Evolutionary conservation across 495 filamentous ascomycete species (phyloP), one percentile per base, ranked within the genome.

Genomic region (Penicillium goetzii): DNA sequence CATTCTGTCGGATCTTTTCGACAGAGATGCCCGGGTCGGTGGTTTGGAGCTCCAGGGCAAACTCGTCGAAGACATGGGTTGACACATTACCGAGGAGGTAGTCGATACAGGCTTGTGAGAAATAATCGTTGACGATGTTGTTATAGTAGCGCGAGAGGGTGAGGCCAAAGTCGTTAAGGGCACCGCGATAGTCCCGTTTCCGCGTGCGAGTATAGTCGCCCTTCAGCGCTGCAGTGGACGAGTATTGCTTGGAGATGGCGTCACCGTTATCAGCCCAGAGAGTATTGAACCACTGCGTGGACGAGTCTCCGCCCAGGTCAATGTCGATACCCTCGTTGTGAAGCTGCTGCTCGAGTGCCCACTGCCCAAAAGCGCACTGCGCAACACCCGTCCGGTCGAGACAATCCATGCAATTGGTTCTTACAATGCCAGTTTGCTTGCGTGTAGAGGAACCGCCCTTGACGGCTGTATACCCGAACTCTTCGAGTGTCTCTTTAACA

Each of bases 361-460:
- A 82, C 64, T 90, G 88, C 1, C 85, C 93, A 71, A 89, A 90
- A 0, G 92, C 93, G 67, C 90, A 92, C 76, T 97, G 94, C 23
- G 93, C 92, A 33, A 97, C 92, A 62, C 96, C 96, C 3, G 94
- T 97, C 30, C 93, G 87, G 68, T 97, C 93, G 15, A 98, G 84
- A 67, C 94, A 98, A 69, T 98, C 94, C 94, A 98, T 98, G 74
- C 94, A 98, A 71, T 98, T 97, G 3, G 92, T 97, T 58, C 94
- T 80, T 15, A 97, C 69, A 14, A 96, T 85, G 3, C 93, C 94
- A 21, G 74, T 81, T 69, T 97, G 94, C 45, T 71, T 81, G 32
- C 77, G 73, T 23, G 80, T 65, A 8, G 87, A 82, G 10, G 72
- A 72, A 15, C 81, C 83, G 28, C 82, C 75, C 17, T 80, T 76